Conservation (phyloP, 140 eudicot genomes). For the Bidens hawaiensis region DNA sequence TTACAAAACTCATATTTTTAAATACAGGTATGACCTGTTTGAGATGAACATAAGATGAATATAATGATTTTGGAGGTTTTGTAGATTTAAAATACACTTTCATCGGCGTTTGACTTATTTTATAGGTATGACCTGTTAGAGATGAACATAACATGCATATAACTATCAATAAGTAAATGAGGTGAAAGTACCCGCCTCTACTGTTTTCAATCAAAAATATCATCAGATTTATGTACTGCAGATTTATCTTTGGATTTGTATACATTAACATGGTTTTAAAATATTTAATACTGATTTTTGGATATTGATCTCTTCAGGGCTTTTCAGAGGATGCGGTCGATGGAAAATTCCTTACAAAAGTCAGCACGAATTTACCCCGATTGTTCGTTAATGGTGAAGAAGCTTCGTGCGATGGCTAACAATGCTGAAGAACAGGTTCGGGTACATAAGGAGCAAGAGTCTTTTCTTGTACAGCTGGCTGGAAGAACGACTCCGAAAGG, state of each 20-base stretch:
- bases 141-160: background rate
- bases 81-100: background rate
- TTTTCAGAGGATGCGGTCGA: slow-evolving; percentile 61
- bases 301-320: slow-evolving; percentile 39
- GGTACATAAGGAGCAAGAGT: slow-evolving; percentile 57
- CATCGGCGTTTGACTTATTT: background rate
- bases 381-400: slow-evolving; percentile 72
- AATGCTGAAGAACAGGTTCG: slow-evolving; percentile 75
- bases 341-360: slow-evolving; percentile 69
- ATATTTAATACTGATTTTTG: slow-evolving; percentile 5
- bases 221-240: background rate
- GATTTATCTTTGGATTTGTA: background rate
- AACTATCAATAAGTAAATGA: background rate
- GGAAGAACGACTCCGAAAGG: slow-evolving; percentile 96
- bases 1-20: background rate
- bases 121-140: background rate
- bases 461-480: slow-evolving; percentile 68
- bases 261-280: too few species aligned
- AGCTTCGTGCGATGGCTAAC: slow-evolving; percentile 85
- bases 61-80: background rate
- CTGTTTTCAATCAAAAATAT: background rate
- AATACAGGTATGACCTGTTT: too few species aligned
- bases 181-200: background rate
- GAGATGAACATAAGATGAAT: background rate
- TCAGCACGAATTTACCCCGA: slow-evolving; percentile 66